Conservation (phyloP, 139 green algal genomes). For the Yamagishiella unicocca region DNA sequence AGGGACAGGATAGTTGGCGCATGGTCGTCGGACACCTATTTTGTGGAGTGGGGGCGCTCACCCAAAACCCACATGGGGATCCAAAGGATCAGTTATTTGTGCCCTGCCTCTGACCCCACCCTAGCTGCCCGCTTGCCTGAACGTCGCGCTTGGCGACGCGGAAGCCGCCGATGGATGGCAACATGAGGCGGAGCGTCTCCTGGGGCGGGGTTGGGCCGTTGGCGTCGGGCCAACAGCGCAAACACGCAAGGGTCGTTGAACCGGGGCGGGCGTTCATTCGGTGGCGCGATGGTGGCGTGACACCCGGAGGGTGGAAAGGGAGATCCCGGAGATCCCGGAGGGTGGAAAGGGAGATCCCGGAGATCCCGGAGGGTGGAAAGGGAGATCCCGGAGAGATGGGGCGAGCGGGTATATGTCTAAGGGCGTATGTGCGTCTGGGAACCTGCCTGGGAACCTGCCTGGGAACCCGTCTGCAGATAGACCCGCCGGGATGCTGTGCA, state of each 20-base stretch:
- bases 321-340: background rate
- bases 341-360: background rate
- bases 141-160: background rate
- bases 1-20: background rate
- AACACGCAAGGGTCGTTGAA: background rate
- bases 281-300: background rate
- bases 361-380: background rate
- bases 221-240: too few species aligned
- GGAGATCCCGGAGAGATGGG: too few species aligned
- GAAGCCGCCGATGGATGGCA: background rate
- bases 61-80: too few species aligned
- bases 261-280: background rate
- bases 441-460: too few species aligned
- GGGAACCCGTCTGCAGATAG: too few species aligned
- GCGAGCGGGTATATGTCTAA: too few species aligned
- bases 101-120: background rate
- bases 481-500: too few species aligned
- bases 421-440: too few species aligned
- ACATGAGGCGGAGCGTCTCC: background rate
- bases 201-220: too few species aligned
- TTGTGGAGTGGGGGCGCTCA: too few species aligned
- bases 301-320: background rate
- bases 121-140: background rate
- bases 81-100: background rate
- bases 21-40: too few species aligned